Evolutionary conservation across 345 rosid genomes (phyloP).

Genomic region (Clausena lansium): DNA sequence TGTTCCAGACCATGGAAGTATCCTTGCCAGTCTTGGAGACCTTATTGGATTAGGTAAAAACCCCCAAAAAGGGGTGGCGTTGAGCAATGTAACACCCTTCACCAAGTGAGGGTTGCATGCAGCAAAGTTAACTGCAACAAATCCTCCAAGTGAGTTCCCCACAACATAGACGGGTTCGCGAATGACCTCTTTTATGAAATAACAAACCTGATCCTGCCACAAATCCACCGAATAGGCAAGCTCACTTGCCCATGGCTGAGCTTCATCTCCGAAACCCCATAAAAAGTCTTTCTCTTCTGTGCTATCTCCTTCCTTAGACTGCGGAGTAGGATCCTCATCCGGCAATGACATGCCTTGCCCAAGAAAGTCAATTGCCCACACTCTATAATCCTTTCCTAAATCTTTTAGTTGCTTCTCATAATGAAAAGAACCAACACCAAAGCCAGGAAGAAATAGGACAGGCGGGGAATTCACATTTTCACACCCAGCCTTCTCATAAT

Average conservation of each 20-base stretch:
- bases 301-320: constrained; percentile 25
- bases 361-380: constrained; percentile 95
- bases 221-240: constrained; percentile 83
- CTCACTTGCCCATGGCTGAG: constrained; percentile 75
- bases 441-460: constrained; percentile 88
- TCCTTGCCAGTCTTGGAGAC: constrained; percentile 66
- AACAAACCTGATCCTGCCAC: constrained; percentile 80
- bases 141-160: constrained; percentile 96
- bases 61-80: constrained; percentile 99
- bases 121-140: constrained; percentile 78
- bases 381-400: constrained; percentile 84
- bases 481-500: constrained; percentile 72
- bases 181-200: constrained; percentile 77
- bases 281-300: constrained; percentile 26
- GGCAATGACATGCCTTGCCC: constrained; percentile 94
- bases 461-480: constrained; percentile 67
- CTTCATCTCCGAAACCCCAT: constrained; percentile 91
- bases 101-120: constrained; percentile 82
- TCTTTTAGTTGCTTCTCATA: constrained; percentile 88
- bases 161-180: constrained; percentile 89
- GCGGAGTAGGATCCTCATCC: constrained; percentile 62
- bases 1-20: constrained; percentile 88
- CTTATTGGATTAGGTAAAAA: constrained; percentile 77
- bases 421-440: constrained; percentile 96
- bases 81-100: constrained; percentile 85